These are phyloP conservation scores for Pecoramyces ruminantium DNA, from an alignment of 192 early-diverging fungal species.

Conservation along the genomic window DNA sequence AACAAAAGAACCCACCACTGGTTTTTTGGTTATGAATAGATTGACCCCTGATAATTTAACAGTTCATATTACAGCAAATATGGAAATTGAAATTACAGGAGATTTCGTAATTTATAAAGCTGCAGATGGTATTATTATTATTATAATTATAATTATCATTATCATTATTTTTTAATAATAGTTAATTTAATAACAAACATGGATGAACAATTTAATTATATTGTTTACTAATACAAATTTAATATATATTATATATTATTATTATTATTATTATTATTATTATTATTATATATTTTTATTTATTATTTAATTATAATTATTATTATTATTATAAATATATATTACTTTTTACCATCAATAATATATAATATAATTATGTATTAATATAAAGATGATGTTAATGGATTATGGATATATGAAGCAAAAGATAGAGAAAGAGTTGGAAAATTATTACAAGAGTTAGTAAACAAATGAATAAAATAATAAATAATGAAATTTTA, in stretches of 20 bases:
- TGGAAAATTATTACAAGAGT: constrained; percentile 1
- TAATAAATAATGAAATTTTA: background rate
- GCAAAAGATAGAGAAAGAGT: constrained; percentile 45
- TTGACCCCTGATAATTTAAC: constrained; percentile 65
- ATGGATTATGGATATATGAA: constrained; percentile 69
- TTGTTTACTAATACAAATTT: too few relatives aligned
- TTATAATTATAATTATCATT: background rate
- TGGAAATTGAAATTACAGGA: constrained; percentile 61
- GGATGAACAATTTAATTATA: too few relatives aligned
- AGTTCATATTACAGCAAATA: constrained; percentile 41
- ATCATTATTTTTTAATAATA: constrained; percentile 2
- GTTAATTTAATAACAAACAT: too few relatives aligned
- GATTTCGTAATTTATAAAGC: constrained; percentile 78
- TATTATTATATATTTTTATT: too few relatives aligned
- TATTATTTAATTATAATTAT: too few relatives aligned
- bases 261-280: too few relatives aligned
- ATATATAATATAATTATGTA: too few relatives aligned
- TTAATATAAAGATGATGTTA: constrained; percentile 28
- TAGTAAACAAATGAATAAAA: background rate
- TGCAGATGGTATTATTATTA: constrained; percentile 25
- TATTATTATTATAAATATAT: background rate
- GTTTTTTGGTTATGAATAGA: constrained; percentile 78
- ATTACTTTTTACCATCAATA: too few relatives aligned
- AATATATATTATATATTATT: too few relatives aligned
- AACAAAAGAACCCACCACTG: constrained; percentile 40